A percentile compares a stretch with the other conserved stretches of the same genome.
Evolutionary conservation across 2,329 filamentous ascomycete species (phyloP).

Genomic region (Beauveria pseudobassiana): DNA sequence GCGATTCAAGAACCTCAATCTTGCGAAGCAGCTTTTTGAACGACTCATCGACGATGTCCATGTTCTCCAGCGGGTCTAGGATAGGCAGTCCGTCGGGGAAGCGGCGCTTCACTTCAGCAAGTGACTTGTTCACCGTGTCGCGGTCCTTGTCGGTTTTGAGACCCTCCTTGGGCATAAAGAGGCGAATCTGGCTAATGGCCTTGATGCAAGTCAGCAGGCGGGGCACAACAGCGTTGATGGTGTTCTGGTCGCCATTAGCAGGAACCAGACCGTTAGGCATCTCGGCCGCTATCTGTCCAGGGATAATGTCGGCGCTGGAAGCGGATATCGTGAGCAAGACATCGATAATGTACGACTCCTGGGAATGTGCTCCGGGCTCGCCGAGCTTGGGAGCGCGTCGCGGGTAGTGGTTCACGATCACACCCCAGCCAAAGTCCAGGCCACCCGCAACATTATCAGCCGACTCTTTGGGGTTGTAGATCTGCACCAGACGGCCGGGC

Average conservation of each 20-base stretch:
- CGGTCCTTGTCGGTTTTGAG: conserved; percentile 59
- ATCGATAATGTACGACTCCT: conserved; percentile 76
- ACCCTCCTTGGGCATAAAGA: conserved; percentile 71
- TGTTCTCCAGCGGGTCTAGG: conserved; percentile 90
- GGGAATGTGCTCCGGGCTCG: conserved; percentile 58
- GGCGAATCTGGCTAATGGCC: conserved; percentile 72
- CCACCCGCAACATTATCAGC: conserved; percentile 27
- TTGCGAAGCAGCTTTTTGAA: conserved; percentile 93
- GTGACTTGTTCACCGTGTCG: conserved; percentile 57
- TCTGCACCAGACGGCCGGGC: conserved; percentile 76
- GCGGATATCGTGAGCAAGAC: conserved; percentile 61
- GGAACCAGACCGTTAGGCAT: conserved; percentile 55
- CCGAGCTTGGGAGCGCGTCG: conserved; percentile 60
- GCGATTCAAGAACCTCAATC: conserved; percentile 93
- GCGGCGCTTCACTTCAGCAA: conserved; percentile 74
- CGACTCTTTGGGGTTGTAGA: conserved; percentile 60
- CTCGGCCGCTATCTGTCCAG: conserved; percentile 28
- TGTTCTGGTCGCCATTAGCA: conserved; percentile 21
- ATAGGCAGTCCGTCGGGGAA: conserved; percentile 90
- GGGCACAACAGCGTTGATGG: conserved; percentile 49
- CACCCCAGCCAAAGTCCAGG: conserved; percentile 90
- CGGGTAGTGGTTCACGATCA: conserved; percentile 65
- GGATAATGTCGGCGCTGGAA: conserved; percentile 37
- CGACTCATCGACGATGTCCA: conserved; percentile 84
- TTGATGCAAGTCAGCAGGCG: conserved; percentile 81